Percentiles rank a stretch among this genome's conserved stretches.
These are phyloP conservation scores for Chiua virens DNA, from an alignment of 768 basidiomycete species.

Conservation along the genomic window DNA sequence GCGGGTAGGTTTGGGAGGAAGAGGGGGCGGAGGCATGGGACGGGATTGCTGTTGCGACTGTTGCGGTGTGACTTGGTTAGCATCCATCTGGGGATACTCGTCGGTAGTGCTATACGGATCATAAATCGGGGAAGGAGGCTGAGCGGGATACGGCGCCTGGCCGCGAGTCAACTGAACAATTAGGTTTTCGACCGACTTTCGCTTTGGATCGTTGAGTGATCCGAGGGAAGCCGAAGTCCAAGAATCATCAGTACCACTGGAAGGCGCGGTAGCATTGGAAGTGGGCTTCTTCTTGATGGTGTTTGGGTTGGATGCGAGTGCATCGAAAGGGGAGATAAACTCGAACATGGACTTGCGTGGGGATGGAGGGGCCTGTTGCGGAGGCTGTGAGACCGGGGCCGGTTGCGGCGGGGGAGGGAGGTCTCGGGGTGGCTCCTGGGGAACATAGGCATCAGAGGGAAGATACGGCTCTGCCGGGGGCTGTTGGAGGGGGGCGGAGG, in stretches of 20 bases:
- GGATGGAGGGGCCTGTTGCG: constrained; percentile 58
- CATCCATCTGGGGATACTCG: constrained; percentile 47
- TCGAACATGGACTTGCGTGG: constrained; percentile 84
- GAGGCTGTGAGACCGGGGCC: constrained; percentile 24
- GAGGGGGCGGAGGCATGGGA: constrained; percentile 52
- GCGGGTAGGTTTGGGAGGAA: constrained; percentile 57
- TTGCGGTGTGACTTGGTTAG: constrained; percentile 22
- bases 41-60: constrained; percentile 33
- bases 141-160: constrained; percentile 38
- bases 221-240: constrained; percentile 44
- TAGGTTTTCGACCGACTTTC: constrained; percentile 81
- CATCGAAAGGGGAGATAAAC: constrained; percentile 83
- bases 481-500: constrained; percentile 49
- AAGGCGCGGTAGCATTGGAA: constrained; percentile 42
- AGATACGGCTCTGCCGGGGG: constrained; percentile 31
- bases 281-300: constrained; percentile 70
- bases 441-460: constrained; percentile 37
- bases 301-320: constrained; percentile 50
- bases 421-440: constrained; percentile 28
- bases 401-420: constrained; percentile 22
- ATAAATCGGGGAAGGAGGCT: constrained; percentile 36
- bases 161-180: constrained; percentile 67
- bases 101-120: constrained; percentile 40
- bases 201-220: constrained; percentile 52
- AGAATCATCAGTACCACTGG: constrained; percentile 56